A percentile compares a stretch with the other conserved stretches of the same genome.
Conservation (phyloP, 1,284 basidiomycete species). For the Papiliotrema terrestris region DNA sequence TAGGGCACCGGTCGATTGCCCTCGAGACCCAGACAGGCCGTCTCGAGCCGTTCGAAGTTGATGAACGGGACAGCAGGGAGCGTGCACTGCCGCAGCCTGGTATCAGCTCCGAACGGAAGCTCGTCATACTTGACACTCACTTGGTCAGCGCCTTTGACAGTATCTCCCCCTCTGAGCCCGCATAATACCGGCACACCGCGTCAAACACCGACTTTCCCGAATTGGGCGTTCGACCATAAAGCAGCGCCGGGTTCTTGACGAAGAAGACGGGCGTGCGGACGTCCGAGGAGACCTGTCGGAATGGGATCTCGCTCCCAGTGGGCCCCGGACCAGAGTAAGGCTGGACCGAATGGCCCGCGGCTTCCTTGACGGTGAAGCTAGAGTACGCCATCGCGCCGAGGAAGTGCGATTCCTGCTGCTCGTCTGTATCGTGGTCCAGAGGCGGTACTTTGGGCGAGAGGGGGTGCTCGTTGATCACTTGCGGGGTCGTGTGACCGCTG, state of each 20-base stretch:
- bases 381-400: constrained; percentile 26
- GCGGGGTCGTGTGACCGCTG: too few species aligned
- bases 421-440: constrained; percentile 17
- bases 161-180: constrained; percentile 4
- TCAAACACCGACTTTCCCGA: constrained; percentile 18
- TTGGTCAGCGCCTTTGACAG: constrained; percentile 6
- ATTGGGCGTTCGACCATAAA: constrained; percentile 30
- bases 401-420: constrained; percentile 31
- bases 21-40: constrained; percentile 12
- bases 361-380: constrained; percentile 12
- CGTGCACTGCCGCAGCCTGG: constrained; percentile 18
- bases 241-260: constrained; percentile 28
- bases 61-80: constrained; percentile 39
- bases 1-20: constrained; percentile 24
- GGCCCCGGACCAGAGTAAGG: background rate
- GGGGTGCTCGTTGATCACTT: too few species aligned
- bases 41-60: constrained; percentile 25
- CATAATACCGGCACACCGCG: constrained; percentile 12
- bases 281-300: constrained; percentile 36
- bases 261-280: constrained; percentile 31
- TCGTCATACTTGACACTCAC: constrained; percentile 1
- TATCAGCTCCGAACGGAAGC: background rate
- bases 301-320: constrained; percentile 9
- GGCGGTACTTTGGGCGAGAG: constrained; percentile 3
- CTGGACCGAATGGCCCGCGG: constrained; percentile 2